Conservation (phyloP, 1,284 basidiomycete species). For the Austroboletus novae-zelandiae region DNA sequence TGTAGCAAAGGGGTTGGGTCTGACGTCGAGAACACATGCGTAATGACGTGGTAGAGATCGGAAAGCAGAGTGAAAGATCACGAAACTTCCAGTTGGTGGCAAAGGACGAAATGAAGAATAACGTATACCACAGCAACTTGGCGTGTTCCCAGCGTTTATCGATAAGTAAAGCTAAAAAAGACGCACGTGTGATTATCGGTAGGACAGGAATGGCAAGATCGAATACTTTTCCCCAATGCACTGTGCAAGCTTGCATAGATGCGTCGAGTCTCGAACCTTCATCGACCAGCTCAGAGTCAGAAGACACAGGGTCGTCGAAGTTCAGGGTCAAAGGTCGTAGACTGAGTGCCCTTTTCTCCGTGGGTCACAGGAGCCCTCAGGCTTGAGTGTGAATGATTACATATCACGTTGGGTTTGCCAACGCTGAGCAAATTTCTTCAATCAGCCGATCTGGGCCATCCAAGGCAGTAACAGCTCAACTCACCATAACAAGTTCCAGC, state of each 20-base stretch:
- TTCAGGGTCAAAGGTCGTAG: constrained; percentile 1
- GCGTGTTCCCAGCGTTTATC: background rate
- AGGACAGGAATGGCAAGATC: constrained; percentile 2
- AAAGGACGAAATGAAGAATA: constrained; percentile 3
- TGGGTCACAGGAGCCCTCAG: constrained; percentile 1
- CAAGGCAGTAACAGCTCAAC: too few species aligned
- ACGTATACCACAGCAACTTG: background rate
- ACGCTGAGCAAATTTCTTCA: background rate
- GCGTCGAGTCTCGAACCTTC: constrained; percentile 26
- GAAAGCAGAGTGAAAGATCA: constrained; percentile 7
- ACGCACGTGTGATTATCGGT: constrained; percentile 3
- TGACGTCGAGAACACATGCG: background rate
- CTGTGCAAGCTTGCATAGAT: constrained; percentile 25
- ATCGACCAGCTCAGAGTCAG: constrained; percentile 6
- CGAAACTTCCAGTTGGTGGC: constrained; percentile 1
- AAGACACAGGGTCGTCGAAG: background rate
- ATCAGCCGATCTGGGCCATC: too few species aligned
- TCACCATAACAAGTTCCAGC: too few species aligned
- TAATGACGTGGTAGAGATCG: constrained; percentile 21
- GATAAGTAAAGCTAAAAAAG: background rate
- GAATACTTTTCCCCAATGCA: constrained; percentile 6
- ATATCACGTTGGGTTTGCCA: background rate
- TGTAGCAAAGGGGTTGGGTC: background rate
- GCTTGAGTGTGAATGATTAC: constrained; percentile 19
- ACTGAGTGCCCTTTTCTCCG: background rate